A percentile compares a stretch with the other conserved stretches of the same genome.
phyloP scores from a whole-genome alignment of 148 eudicot genomes.

The Mesembryanthemum crystallinum region DNA sequence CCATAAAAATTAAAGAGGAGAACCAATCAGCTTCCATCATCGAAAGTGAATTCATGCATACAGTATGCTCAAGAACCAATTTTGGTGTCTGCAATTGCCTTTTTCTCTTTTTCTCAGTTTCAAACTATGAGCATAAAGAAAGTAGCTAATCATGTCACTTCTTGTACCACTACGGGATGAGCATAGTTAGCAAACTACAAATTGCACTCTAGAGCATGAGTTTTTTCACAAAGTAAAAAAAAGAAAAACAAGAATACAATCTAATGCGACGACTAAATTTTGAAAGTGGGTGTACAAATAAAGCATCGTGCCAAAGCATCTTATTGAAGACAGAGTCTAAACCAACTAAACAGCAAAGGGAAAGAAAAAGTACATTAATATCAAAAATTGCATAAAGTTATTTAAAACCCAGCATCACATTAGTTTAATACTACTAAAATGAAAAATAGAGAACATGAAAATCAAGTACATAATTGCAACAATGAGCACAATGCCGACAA shows the following conservation, averaged over 20 bases:
- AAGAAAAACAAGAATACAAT: not conserved
- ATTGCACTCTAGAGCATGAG: not conserved
- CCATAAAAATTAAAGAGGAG: not conserved
- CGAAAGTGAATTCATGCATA: not conserved
- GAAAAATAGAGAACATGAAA: not conserved
- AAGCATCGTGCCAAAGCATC: not conserved
- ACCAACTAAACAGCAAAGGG: too few species aligned
- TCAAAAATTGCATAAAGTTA: not conserved
- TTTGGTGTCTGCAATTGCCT: not conserved
- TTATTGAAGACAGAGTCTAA: too few species aligned
- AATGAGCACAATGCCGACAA: not conserved
- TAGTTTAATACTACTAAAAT: not conserved
- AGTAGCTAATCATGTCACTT: not conserved
- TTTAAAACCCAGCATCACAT: not conserved
- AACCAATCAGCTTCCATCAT: not conserved
- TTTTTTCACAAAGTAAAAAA: not conserved
- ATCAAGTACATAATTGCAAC: not conserved
- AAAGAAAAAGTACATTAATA: not conserved
- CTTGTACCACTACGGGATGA: not conserved
- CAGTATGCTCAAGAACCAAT: not conserved
- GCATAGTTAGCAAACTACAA: not conserved
- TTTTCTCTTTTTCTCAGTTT: not conserved
- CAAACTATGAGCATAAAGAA: not conserved
- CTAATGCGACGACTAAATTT: not conserved
- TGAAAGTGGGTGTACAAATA: not conserved